These are phyloP conservation scores for Nothopassalora personata DNA, from an alignment of 2,329 filamentous ascomycete species.

Conservation along the genomic window DNA sequence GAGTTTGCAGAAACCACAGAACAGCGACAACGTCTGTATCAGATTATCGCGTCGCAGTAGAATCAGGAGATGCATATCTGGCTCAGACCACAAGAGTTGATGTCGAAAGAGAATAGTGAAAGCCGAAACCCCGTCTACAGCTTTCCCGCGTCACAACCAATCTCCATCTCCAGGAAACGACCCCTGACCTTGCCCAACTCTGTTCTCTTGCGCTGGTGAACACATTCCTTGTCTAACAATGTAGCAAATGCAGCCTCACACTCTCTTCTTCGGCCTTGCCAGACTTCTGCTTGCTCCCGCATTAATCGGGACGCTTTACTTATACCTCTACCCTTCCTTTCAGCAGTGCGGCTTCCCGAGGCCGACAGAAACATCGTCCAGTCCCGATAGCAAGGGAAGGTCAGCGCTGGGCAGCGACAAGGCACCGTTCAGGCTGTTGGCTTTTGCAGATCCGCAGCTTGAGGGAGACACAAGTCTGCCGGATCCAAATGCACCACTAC, in stretches of 20 bases:
- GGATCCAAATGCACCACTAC: constrained; percentile 40
- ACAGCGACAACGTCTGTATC: no score
- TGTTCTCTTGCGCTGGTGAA: neutral
- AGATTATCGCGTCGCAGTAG: no score
- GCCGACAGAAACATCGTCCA: constrained; percentile 17
- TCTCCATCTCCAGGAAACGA: neutral
- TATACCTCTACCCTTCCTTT: constrained; percentile 84
- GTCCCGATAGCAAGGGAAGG: constrained; percentile 14
- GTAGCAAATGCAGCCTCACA: constrained; percentile 45
- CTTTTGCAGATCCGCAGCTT: constrained; percentile 86
- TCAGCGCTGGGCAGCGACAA: constrained; percentile 17
- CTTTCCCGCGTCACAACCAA: no score
- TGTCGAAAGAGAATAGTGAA: no score
- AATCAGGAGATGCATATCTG: no score
- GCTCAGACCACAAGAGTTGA: no score
- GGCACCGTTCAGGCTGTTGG: constrained; percentile 80
- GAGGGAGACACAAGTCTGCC: constrained; percentile 86
- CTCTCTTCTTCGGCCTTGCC: constrained; percentile 42
- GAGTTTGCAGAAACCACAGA: no score
- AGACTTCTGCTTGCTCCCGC: constrained; percentile 59
- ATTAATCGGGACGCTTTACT: constrained; percentile 64
- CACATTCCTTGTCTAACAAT: constrained; percentile 21
- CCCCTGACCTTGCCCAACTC: neutral
- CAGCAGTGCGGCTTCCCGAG: constrained; percentile 72
- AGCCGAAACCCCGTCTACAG: no score